phyloP scores from a whole-genome alignment of 1,139 yeast genomes.

The Magnusiomyces tetraspermus region DNA sequence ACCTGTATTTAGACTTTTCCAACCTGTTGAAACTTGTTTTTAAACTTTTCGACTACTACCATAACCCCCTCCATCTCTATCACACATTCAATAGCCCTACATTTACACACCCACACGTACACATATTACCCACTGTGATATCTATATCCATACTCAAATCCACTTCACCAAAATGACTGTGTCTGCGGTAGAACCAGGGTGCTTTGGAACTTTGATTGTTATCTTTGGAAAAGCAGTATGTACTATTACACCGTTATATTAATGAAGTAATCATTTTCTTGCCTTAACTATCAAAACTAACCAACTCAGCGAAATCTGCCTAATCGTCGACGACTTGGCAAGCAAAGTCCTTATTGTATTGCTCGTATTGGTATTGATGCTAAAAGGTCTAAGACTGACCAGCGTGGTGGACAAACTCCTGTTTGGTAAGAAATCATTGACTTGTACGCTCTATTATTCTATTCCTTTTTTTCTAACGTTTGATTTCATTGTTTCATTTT shows the following conservation, averaged over 20 bases:
- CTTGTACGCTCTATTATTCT: too few species aligned
- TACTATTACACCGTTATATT: slow-evolving; percentile 9
- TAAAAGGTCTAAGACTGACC: slow-evolving; percentile 59
- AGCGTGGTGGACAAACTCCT: slow-evolving; percentile 88
- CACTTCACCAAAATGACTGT: not conserved
- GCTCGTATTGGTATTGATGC: slow-evolving; percentile 71
- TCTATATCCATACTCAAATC: not conserved
- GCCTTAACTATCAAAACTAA: not conserved
- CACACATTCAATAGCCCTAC: too few species aligned
- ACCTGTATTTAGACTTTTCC: too few species aligned
- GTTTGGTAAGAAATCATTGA: slow-evolving; percentile 56
- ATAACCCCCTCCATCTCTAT: too few species aligned
- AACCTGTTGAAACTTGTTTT: too few species aligned
- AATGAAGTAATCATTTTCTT: not conserved
- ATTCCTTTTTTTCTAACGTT: not conserved
- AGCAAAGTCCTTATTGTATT: slow-evolving; percentile 82
- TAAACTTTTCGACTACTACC: too few species aligned
- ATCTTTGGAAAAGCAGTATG: slow-evolving; percentile 34
- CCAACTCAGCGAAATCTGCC: slow-evolving; percentile 48
- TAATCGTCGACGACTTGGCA: slow-evolving; percentile 70
- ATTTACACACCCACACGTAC: too few species aligned
- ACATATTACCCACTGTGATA: not conserved
- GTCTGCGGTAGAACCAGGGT: slow-evolving; percentile 14
- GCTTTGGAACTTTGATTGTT: slow-evolving; percentile 33
- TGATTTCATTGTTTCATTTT: not conserved